Percentiles rank a stretch among this genome's conserved stretches.
These are phyloP conservation scores for Ceratonia siliqua DNA, from an alignment of 306 rosid species.

Conservation along the genomic window DNA sequence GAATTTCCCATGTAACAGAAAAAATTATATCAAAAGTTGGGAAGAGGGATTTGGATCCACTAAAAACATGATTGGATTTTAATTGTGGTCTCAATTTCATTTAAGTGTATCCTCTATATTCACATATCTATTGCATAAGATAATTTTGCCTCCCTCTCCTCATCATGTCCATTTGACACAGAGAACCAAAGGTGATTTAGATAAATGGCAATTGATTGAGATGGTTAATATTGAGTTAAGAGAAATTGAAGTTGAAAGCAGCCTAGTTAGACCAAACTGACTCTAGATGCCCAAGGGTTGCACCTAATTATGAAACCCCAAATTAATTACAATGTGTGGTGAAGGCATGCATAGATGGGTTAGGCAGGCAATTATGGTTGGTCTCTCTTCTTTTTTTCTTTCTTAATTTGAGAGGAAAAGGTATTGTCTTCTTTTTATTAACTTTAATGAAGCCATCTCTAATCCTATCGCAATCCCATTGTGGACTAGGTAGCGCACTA, in stretches of 20 bases:
- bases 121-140: no score
- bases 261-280: background rate
- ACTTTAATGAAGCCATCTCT: constrained; percentile 30
- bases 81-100: no score
- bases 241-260: background rate
- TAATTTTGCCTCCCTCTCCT: no score
- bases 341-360: constrained; percentile 1
- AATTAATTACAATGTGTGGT: constrained; percentile 5
- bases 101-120: no score
- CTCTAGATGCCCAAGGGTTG: background rate
- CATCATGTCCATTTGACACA: background rate
- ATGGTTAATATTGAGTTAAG: background rate
- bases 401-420: background rate
- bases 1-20: no score
- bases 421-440: constrained; percentile 5
- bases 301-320: constrained; percentile 3
- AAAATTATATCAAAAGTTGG: no score
- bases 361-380: constrained; percentile 19
- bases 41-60: no score
- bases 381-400: background rate
- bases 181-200: background rate
- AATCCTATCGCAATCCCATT: constrained; percentile 27
- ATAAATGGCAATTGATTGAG: background rate
- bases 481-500: constrained; percentile 54
- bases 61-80: no score